A percentile compares a stretch with the other conserved stretches of the same genome.
These are phyloP conservation scores for Kluyveromyces nonfermentans DNA, from an alignment of 805 yeast species.

Conservation along the genomic window DNA sequence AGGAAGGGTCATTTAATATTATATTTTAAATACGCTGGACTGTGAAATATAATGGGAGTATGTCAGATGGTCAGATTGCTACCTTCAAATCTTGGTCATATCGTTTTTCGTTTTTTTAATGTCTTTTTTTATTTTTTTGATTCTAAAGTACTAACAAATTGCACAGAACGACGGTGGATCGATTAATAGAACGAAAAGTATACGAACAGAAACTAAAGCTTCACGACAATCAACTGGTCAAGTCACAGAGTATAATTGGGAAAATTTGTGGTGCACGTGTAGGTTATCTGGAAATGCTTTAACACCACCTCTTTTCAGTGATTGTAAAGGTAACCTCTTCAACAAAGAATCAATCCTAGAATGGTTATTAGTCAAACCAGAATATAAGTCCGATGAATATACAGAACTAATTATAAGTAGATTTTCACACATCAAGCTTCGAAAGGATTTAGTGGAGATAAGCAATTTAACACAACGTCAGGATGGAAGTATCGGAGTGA, in stretches of 20 bases:
- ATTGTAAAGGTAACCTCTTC: conserved; percentile 55
- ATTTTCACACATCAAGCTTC: conserved; percentile 29
- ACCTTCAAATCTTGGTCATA: too few species aligned
- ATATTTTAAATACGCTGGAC: too few species aligned
- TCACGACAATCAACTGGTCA: conserved; percentile 6
- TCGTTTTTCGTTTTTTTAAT: too few species aligned
- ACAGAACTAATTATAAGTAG: conserved; percentile 18
- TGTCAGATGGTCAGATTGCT: too few species aligned
- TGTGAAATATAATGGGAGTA: too few species aligned
- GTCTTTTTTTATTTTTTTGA: not conserved
- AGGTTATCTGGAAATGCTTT: conserved; percentile 36
- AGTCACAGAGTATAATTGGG: conserved; percentile 14
- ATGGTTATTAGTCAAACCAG: conserved; percentile 33
- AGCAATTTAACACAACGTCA: conserved; percentile 23
- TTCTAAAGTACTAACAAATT: not conserved
- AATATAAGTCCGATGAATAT: conserved; percentile 23
- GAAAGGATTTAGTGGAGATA: conserved; percentile 38
- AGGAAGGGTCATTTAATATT: too few species aligned
- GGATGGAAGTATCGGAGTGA: conserved; percentile 6
- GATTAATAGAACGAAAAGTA: conserved; percentile 48
- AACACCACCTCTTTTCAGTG: conserved; percentile 51
- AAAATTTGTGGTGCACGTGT: conserved; percentile 41
- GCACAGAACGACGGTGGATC: conserved; percentile 63
- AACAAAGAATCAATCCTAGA: conserved; percentile 57
- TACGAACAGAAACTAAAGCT: conserved; percentile 23